A percentile compares a stretch with the other conserved stretches of the same genome.
These are phyloP conservation scores for Desmodesmus armatus DNA, from an alignment of 139 green algal species.

Conservation along the genomic window DNA sequence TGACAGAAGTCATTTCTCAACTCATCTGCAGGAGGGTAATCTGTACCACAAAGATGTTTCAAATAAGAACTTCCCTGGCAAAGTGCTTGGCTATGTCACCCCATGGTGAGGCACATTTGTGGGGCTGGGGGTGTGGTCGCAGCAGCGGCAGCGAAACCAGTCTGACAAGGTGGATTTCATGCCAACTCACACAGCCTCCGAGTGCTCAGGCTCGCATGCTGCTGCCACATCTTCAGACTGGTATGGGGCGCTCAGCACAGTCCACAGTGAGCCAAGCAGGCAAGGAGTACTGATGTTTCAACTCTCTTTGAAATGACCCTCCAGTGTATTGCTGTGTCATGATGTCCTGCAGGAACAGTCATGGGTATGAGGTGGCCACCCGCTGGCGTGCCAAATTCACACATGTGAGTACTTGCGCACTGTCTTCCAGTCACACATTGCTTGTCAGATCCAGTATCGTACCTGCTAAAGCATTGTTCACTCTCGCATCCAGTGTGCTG, in stretches of 20 bases:
- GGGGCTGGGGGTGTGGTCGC: not conserved
- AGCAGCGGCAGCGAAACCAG: not conserved
- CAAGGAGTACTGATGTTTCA: not conserved
- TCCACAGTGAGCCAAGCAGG: not conserved
- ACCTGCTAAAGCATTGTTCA: not conserved
- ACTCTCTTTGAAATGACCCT: too few relatives aligned
- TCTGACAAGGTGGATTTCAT: not conserved
- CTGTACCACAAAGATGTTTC: constrained; percentile 16
- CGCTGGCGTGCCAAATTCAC: constrained; percentile 69
- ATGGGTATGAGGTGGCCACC: constrained; percentile 68
- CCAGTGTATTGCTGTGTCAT: not conserved
- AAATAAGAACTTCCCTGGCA: constrained; percentile 28
- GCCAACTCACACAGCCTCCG: not conserved
- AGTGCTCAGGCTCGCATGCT: not conserved
- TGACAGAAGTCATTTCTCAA: not conserved
- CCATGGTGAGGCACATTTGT: constrained; percentile 46
- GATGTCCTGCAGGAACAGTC: constrained; percentile 57
- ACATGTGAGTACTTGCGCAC: constrained; percentile 55
- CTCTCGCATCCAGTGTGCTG: not conserved
- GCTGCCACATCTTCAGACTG: not conserved
- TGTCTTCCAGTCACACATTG: not conserved
- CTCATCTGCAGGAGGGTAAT: constrained; percentile 39
- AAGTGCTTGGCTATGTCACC: constrained; percentile 58
- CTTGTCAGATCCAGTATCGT: not conserved
- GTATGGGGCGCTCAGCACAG: too few relatives aligned